phyloP scores from a whole-genome alignment of 78 protist genomes.

The Dictyostelium intermedium region DNA sequence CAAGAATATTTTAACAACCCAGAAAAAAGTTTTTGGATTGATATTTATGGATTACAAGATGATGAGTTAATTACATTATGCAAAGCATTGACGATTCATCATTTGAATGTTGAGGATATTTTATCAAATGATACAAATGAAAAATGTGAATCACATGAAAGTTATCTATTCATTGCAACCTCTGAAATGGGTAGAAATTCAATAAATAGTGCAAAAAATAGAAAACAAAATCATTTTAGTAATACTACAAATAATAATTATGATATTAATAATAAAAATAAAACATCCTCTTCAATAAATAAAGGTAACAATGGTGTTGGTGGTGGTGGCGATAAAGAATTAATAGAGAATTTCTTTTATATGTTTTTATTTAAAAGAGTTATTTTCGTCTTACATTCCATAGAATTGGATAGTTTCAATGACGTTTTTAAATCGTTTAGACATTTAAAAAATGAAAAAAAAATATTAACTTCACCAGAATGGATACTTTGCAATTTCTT shows the following conservation, averaged over 20 bases:
- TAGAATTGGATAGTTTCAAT: constrained; percentile 6
- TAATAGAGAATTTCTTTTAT: constrained; percentile 14
- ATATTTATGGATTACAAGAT: constrained; percentile 31
- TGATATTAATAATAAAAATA: not conserved
- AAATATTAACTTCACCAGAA: constrained; percentile 7
- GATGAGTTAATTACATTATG: constrained; percentile 19
- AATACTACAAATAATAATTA: not conserved
- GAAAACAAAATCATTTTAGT: not conserved
- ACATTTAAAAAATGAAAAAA: not conserved
- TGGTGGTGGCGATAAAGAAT: not conserved
- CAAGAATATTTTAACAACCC: not conserved
- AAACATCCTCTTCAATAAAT: not conserved
- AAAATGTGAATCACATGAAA: constrained; percentile 43
- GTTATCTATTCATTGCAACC: constrained; percentile 29
- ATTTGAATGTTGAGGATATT: constrained; percentile 55
- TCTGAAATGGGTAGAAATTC: constrained; percentile 1
- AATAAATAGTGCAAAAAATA: not conserved
- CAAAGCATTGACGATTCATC: constrained; percentile 23
- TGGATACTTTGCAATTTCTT: constrained; percentile 39
- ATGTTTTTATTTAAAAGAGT: constrained; percentile 22
- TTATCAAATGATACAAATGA: constrained; percentile 28
- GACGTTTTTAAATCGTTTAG: constrained; percentile 13
- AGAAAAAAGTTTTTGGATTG: constrained; percentile 22
- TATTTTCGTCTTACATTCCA: constrained; percentile 12
- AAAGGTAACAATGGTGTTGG: not conserved